Base-by-base conservation (phyloP, 768 basidiomycete genomes). In the Candolleomyces eurysporus region DNA sequence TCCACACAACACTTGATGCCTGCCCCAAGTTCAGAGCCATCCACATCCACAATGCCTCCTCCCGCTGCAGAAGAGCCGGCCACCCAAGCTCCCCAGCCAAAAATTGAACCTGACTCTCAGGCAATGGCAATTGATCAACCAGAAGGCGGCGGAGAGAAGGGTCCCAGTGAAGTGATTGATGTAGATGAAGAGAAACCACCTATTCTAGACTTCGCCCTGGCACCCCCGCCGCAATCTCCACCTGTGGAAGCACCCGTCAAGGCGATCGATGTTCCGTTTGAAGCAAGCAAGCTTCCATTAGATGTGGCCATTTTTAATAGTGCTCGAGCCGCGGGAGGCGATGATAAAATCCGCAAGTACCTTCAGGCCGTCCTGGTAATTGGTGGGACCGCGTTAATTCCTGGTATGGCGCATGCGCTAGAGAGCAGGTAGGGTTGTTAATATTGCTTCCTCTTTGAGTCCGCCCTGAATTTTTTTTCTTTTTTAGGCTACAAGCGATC, bases 301-400 rank as follows among this genome's bases (percentile, higher is more conserved):
- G 95, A 97, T 69, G 90, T 96, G 10, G 95, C 94, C 8, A 91
- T 97, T 62, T 92, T 92, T 75, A 95, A 96, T 70, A 91, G 93
- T 66, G 85, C 93, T 9, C 82, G 93, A n/a, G 89, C 92, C 1
- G 90, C 89, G 4, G 92, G 91, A 3, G 88, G 90, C 3, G 92
- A 94, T 65, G 94, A 96, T 31, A 92, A 92, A 74, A 89, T 93
- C 64, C 87, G 90, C 64, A 93, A 94, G 71, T 92, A 96, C 69
- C 82, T 95, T 30, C 88, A 91, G 68, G 91, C 90, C 2, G 89
- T 97, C 19, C 77, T 98, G 3, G 86, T 98, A 48, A 86, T 96
- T 45, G 95, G 95, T 16, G 96, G 96, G 2, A 86, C 87, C 4
- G 89, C 90, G 7, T 80, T 86, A 55, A 84, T 93, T 57, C 86